Base-by-base conservation (phyloP, 192 early-diverging fungal species). In the Chytriomyces sp. region DNA sequence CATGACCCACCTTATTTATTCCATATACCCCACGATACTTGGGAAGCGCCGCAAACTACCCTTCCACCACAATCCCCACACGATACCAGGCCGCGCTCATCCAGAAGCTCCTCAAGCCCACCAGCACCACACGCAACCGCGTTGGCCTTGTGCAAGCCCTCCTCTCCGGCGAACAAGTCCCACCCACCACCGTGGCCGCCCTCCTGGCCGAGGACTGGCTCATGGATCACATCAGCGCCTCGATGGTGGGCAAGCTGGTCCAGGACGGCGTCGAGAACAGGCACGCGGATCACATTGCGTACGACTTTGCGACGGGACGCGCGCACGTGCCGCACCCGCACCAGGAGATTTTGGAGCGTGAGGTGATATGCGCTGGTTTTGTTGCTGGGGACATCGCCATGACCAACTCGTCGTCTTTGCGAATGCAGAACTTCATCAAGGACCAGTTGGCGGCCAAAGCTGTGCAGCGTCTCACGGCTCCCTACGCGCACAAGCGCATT, bases 211-310 rank as follows among this genome's bases (percentile, higher is more conserved):
- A 61, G 25, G 59, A 61, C 36, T 61, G 17, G 12, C 8, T 36
- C 28, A 61, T 61, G 59, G 59, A 61, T 61, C 33, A 61, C 59
- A 36, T 36, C 12, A 14, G n/a, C 17, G 31, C 28, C 8, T 6
- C 8, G 5, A 61, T 61, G n/a, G 31, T 61, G 10, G 10, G 10
- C 28, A 36, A 38, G 12, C 5, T 61, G 17, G n/a, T 61, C 30
- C 12, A 61, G 12, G 59, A 61, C 36, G 28, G 5, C 37, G 32
- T 61, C 17, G 10, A 26, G 5, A 61, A 61, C 59, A 26, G 59
- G 12, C 28, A 61, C 36, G 59, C 59, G 10, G 59, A 61, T 25
- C 59, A 61, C 59, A 61, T 61, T 25, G 37, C 37, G 8, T 31
- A 12, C 31, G 59, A 61, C 31, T 31, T 61, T 17, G 59, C 31